phyloP scores from a whole-genome alignment of 1,284 basidiomycete species.

The Fomitopsis schrenkii region DNA sequence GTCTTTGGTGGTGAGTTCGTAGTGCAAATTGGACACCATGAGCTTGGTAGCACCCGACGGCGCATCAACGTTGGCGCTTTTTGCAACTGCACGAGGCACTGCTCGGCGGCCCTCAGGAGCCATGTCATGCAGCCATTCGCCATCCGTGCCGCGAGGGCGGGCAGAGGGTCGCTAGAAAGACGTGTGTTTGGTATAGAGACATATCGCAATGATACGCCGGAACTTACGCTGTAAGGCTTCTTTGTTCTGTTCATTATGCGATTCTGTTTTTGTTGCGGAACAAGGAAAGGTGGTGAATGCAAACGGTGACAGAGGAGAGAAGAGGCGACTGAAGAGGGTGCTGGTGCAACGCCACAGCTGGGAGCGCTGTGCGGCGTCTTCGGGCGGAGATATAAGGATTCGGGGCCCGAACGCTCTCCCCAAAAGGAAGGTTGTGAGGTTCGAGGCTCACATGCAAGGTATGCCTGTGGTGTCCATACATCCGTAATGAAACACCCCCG shows the following conservation, averaged over 20 bases:
- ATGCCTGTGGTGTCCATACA: too few species aligned
- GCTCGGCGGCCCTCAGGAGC: constrained; percentile 42
- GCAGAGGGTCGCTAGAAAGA: constrained; percentile 39
- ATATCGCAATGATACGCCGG: neutral
- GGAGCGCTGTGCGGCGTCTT: neutral
- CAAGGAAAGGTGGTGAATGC: constrained; percentile 1
- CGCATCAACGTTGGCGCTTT: constrained; percentile 16
- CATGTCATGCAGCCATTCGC: constrained; percentile 66
- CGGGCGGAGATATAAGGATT: neutral
- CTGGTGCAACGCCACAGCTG: neutral
- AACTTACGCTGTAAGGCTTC: constrained; percentile 50
- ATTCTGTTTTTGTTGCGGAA: neutral
- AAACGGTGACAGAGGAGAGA: neutral
- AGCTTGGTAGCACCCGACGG: constrained; percentile 56
- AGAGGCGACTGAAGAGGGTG: neutral
- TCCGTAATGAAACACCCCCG: too few species aligned
- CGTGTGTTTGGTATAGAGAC: neutral
- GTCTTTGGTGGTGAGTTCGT: constrained; percentile 88
- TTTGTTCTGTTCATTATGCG: constrained; percentile 20
- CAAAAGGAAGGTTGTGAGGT: neutral
- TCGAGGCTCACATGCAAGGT: neutral
- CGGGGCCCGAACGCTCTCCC: neutral
- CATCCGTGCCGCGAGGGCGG: constrained; percentile 44
- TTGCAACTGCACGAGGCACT: neutral
- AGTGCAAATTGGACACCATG: constrained; percentile 87